Evolutionary conservation across 1,284 basidiomycete species (phyloP), one percentile per base, ranked within the genome.

Genomic region (Leccinum solheimii): DNA sequence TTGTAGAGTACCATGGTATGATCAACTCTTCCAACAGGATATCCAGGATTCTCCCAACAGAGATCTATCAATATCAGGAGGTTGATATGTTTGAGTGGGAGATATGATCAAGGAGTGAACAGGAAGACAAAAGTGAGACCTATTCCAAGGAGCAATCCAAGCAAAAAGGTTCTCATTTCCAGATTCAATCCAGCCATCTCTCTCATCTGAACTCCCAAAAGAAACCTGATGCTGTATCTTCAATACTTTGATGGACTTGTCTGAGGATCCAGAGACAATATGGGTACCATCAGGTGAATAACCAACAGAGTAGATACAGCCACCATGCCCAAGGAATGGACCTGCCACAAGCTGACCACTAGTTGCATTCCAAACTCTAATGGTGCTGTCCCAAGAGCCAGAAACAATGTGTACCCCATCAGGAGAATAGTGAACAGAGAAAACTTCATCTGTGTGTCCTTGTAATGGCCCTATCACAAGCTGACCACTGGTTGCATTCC

Each of bases 271-370:
- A 48, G 45, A 21, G n/a, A 21, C 19, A 48, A 48, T n/a, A 48
- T 48, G 11, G n/a, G 27, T 27, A 27, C 27, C 27, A 27, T 27
- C 27, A 27, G 27, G 27, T 27, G 27, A 27, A 9, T 0, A 27
- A 9, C 0, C 27, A 27, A 27, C 1, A 2, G 27, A 27, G 7
- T 9, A 0, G 2, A 27, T 9, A 27, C 0, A 9, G 27, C 27
- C 27, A 27, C 27, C 27, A 27, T 27, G 27, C 27, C 27, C 27
- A 27, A 27, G 27, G 8, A 27, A 27, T 27, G 27, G 27, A 9
- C 27, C 27, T 8, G 27, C 27, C 2, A 27, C 27, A 1, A 27
- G 27, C 27, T 27, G 27, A 27, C 27, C 27, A 27, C 27, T 27
- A 27, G 27, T 27, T 27, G 27, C 27, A 27, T 27, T 9, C 27